phyloP scores from a whole-genome alignment of 306 rosid genomes.

The Sophora flavescens region DNA sequence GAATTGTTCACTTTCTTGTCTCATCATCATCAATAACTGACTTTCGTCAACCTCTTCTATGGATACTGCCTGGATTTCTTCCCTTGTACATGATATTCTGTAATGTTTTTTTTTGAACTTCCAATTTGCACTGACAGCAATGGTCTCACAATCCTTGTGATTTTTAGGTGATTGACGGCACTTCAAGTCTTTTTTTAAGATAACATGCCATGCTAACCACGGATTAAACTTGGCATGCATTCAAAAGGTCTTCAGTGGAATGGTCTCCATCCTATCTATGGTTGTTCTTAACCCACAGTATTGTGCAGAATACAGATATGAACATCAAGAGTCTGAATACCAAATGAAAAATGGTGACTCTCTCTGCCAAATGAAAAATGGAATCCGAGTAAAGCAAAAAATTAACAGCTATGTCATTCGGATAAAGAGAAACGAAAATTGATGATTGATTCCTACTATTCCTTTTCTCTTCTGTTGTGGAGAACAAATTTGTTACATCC shows the following conservation, averaged over 20 bases:
- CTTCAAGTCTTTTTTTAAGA: background rate
- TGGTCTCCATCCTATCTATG: constrained; percentile 13
- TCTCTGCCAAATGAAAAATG: background rate
- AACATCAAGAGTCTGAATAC: background rate
- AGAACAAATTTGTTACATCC: constrained; percentile 45
- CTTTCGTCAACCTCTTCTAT: constrained; percentile 14
- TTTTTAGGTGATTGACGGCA: constrained; percentile 3
- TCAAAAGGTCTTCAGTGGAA: background rate
- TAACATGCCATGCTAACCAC: background rate
- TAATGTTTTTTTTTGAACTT: background rate
- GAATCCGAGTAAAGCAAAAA: constrained; percentile 9
- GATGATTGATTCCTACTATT: constrained; percentile 14
- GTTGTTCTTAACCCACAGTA: constrained; percentile 17
- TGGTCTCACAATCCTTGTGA: background rate
- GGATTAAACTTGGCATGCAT: background rate
- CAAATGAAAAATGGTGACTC: background rate
- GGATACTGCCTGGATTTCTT: constrained; percentile 16
- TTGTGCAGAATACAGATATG: constrained; percentile 14
- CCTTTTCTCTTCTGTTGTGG: constrained; percentile 30
- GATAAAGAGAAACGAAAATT: constrained; percentile 27
- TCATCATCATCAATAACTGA: background rate
- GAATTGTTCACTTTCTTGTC: background rate
- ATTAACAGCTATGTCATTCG: constrained; percentile 15
- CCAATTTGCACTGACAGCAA: background rate
- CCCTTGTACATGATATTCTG: constrained; percentile 15